Evolutionary conservation across 192 early-diverging fungal genomes (phyloP), one percentile per base, ranked within the genome.

Genomic region (Backusella westeae): DNA sequence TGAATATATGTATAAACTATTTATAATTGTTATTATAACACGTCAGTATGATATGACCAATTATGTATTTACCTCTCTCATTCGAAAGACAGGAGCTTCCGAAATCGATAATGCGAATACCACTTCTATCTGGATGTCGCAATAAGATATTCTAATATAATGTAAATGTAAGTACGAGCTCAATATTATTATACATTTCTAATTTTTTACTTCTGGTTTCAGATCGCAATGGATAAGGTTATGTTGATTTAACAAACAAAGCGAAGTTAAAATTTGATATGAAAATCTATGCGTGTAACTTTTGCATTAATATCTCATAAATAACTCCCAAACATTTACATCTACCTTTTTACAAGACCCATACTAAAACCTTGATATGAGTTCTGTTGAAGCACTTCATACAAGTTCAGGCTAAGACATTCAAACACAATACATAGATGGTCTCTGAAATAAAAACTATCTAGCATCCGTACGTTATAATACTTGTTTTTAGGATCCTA

Each of bases 1-100:
- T 99, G 97, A 63, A 99, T 97, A 78, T 99, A 99, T 3, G 97
- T 98, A 82, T 98, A 99, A 46, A 98, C 92, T 80, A 96, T 96
- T 21, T 29, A 26, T 19, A 46, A n/a, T 39, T 26, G 26, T n/a
- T 39, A 49, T 42, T 72, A 34, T 9, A 29, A 17, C 46, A 49
- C 17, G 46, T 49, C 15, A 7, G 19, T 63, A 19, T 44, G 17
- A 41, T n/a, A 9, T 14, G 34, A 46, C 23, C 5, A 1, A 39
- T 44, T 1, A 4, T 21, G 12, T 71, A 26, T 67, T 42, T 75
- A 76, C 75, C 67, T 56, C 65, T 93, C 78, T 99, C 97, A 53
- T 90, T 88, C 77, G 96, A 94, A 34, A 94, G 90, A 80, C 97
- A 99, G 78, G 93, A 94, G 76, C 93, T 95, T 32, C 97, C 97